Conservation (phyloP, 176 grass and related monocot species). For the Hordeum marinum region DNA sequence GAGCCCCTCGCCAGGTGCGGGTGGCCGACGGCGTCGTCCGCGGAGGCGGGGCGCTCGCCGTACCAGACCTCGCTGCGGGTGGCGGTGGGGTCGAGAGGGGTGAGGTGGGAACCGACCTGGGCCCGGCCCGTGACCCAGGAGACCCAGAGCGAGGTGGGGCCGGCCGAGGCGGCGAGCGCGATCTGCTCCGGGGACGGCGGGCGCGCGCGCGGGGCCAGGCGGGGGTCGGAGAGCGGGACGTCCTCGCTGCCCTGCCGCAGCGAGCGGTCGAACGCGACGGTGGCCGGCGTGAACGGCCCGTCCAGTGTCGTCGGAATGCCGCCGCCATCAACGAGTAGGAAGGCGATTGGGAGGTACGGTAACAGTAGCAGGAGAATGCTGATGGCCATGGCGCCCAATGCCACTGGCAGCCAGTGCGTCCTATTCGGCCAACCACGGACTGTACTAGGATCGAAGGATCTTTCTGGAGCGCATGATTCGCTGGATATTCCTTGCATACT, state of each 20-base stretch:
- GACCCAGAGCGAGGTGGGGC: slow-evolving; percentile 61
- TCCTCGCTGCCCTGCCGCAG: slow-evolving; percentile 80
- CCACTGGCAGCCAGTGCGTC: neutral
- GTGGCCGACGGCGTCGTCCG: slow-evolving; percentile 20
- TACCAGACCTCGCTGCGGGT: slow-evolving; percentile 72
- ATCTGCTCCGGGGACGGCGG: slow-evolving; percentile 82
- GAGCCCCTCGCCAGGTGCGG: slow-evolving; percentile 32
- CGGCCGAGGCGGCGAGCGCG: slow-evolving; percentile 57
- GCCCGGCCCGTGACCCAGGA: slow-evolving; percentile 69
- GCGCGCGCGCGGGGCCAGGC: slow-evolving; percentile 37
- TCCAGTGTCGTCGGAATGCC: slow-evolving; percentile 78
- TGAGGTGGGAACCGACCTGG: neutral
- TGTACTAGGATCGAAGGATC: neutral
- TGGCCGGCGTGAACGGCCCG: slow-evolving; percentile 60
- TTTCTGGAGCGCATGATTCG: neutral
- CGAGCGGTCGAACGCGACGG: slow-evolving; percentile 50
- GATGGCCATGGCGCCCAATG: neutral
- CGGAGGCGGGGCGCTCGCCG: slow-evolving; percentile 2
- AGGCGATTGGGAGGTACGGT: neutral
- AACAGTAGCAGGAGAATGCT: neutral
- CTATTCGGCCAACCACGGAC: neutral
- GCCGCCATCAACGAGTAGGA: neutral
- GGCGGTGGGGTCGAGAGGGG: slow-evolving; percentile 54
- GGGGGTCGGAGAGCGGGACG: slow-evolving; percentile 53
- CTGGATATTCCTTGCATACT: neutral